A percentile compares a stretch with the other conserved stretches of the same genome.
phyloP scores from a whole-genome alignment of 768 basidiomycete species.

The Mycena epipterygia region DNA sequence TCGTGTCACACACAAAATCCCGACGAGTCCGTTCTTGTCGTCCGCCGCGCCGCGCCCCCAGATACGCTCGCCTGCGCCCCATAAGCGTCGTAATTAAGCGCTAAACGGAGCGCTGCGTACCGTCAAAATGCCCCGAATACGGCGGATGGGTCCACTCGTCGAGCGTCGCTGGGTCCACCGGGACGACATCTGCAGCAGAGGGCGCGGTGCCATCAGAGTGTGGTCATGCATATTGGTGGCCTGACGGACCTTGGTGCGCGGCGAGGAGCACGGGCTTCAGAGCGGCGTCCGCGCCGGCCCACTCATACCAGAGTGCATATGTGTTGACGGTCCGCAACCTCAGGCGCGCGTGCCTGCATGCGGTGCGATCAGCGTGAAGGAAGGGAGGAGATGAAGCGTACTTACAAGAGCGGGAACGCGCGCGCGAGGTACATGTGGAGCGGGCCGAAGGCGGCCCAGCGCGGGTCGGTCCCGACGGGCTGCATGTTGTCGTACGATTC shows the following conservation, averaged over 20 bases:
- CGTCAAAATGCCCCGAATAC: slow-evolving; percentile 69
- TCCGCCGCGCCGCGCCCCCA: slow-evolving; percentile 67
- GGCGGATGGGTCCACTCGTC: slow-evolving; percentile 68
- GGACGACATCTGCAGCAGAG: slow-evolving; percentile 72
- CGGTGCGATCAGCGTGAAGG: neutral
- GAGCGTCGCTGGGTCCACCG: slow-evolving; percentile 64
- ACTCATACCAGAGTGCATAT: slow-evolving; percentile 78
- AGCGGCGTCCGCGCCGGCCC: slow-evolving; percentile 71
- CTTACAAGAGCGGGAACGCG: slow-evolving; percentile 76
- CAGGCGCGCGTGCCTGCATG: slow-evolving; percentile 65
- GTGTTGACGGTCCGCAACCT: slow-evolving; percentile 78
- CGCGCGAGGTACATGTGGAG: slow-evolving; percentile 68
- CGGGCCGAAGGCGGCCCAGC: slow-evolving; percentile 66
- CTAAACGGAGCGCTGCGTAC: slow-evolving; percentile 39
- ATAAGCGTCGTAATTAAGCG: neutral
- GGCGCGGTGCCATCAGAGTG: neutral
- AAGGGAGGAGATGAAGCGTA: slow-evolving; percentile 4
- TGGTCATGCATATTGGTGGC: neutral
- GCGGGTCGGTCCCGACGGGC: slow-evolving; percentile 60
- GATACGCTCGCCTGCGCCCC: slow-evolving; percentile 50
- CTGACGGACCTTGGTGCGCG: slow-evolving; percentile 70
- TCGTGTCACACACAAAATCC: slow-evolving; percentile 41
- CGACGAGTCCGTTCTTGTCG: slow-evolving; percentile 56
- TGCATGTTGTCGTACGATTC: slow-evolving; percentile 67
- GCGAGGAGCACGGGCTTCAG: slow-evolving; percentile 78